These are phyloP conservation scores for Eucalyptus marginata DNA, from an alignment of 345 rosid genomes.

Conservation along the genomic window DNA sequence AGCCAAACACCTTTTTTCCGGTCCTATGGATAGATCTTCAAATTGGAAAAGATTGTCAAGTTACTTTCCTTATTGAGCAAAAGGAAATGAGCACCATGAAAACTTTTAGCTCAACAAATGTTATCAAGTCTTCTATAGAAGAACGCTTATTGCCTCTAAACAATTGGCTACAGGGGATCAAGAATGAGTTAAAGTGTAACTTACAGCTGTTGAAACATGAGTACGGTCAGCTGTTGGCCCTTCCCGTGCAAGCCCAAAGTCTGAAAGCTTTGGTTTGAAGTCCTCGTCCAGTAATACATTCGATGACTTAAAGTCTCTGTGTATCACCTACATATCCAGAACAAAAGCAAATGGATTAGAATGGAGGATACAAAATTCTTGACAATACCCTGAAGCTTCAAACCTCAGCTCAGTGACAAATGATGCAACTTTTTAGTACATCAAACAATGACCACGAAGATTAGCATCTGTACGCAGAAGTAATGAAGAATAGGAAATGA, in stretches of 20 bases:
- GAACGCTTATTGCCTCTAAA: neutral
- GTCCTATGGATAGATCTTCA: neutral
- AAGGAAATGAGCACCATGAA: neutral
- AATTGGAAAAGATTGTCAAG: neutral
- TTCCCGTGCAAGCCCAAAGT: constrained; percentile 91
- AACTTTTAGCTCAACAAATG: neutral
- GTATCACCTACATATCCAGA: constrained; percentile 40
- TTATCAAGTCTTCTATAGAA: neutral
- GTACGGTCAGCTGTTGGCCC: constrained; percentile 69
- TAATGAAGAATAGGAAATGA: neutral
- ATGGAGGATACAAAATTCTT: neutral
- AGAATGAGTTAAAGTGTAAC: constrained; percentile 1
- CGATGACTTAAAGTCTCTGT: constrained; percentile 73
- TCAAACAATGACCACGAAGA: neutral
- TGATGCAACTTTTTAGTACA: neutral
- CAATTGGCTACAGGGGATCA: neutral
- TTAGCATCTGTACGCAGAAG: neutral
- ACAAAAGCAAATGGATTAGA: neutral
- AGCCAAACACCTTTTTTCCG: neutral
- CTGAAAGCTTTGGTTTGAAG: constrained; percentile 69
- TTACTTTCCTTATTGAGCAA: neutral
- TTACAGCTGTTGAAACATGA: constrained; percentile 88
- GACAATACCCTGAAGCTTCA: neutral
- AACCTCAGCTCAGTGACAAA: neutral
- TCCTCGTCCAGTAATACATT: constrained; percentile 65